Percentiles rank a stretch among this genome's conserved stretches.
Conservation (phyloP, 768 basidiomycete species). For the Daedaleopsis nitida region DNA sequence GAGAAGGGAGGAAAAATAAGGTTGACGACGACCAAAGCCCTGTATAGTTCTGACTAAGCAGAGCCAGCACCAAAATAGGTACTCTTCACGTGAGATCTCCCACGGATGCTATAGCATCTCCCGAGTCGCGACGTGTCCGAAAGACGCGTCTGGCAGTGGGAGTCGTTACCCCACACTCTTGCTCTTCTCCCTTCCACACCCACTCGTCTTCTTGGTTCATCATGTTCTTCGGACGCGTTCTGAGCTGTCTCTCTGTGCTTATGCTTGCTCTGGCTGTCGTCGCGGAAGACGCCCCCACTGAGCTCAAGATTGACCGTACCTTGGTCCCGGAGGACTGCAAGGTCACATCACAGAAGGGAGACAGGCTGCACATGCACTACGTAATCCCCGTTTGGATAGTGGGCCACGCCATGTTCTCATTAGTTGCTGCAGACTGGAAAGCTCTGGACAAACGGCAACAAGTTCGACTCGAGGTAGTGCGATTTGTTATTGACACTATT, state of each 20-base stretch:
- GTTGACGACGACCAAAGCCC: constrained; percentile 24
- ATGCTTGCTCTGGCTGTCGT: constrained; percentile 48
- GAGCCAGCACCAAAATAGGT: constrained; percentile 9
- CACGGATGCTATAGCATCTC: constrained; percentile 9
- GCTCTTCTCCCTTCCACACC: not conserved
- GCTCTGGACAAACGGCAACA: constrained; percentile 69
- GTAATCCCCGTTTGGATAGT: constrained; percentile 41
- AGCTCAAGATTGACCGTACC: constrained; percentile 65
- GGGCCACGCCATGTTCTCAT: not conserved
- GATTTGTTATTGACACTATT: not conserved
- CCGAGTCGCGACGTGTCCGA: constrained; percentile 20
- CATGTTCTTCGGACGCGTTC: constrained; percentile 18
- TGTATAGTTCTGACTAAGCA: constrained; percentile 38
- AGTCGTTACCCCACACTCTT: not conserved
- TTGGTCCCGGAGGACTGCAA: constrained; percentile 59
- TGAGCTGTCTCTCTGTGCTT: constrained; percentile 49
- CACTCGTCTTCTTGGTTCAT: not conserved
- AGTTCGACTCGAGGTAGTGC: constrained; percentile 87
- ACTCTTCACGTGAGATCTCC: constrained; percentile 7
- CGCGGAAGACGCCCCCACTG: constrained; percentile 51
- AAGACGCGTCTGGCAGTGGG: constrained; percentile 16
- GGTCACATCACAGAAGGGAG: constrained; percentile 58
- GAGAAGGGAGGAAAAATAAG: constrained; percentile 31
- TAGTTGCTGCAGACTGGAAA: constrained; percentile 67
- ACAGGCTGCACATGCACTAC: constrained; percentile 76